phyloP scores from a whole-genome alignment of 495 filamentous ascomycete species.

The Collariella sp. region DNA sequence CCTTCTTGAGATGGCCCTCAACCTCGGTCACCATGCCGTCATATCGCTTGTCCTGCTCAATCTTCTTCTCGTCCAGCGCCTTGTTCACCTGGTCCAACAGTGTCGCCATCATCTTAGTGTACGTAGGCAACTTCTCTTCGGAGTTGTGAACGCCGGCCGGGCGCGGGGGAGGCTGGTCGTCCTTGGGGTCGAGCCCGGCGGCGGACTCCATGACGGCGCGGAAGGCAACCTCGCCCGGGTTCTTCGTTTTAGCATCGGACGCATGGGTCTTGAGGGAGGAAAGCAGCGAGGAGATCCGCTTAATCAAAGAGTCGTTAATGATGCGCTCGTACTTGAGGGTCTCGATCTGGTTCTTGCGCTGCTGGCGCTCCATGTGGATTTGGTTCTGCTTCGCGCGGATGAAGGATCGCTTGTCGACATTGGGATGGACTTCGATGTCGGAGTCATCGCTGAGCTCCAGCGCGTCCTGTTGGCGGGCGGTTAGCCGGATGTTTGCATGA shows the following conservation, averaged over 20 bases:
- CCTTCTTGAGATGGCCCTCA: slow-evolving; percentile 63
- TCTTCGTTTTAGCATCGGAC: slow-evolving; percentile 50
- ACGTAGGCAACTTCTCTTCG: slow-evolving; percentile 65
- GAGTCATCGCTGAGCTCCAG: slow-evolving; percentile 96
- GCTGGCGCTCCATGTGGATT: slow-evolving; percentile 80
- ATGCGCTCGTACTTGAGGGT: slow-evolving; percentile 87
- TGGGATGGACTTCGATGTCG: slow-evolving; percentile 96
- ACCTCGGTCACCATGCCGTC: slow-evolving; percentile 68
- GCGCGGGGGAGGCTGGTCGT: slow-evolving; percentile 67
- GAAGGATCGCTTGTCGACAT: slow-evolving; percentile 97
- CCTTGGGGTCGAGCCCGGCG: slow-evolving; percentile 45
- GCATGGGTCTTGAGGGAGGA: slow-evolving; percentile 58
- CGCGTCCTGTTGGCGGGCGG: slow-evolving; percentile 52
- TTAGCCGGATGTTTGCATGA: background rate
- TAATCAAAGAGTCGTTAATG: slow-evolving; percentile 83
- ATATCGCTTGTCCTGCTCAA: slow-evolving; percentile 50
- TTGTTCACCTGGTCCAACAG: slow-evolving; percentile 91
- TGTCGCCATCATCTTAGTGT: slow-evolving; percentile 91
- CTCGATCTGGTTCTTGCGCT: slow-evolving; percentile 78
- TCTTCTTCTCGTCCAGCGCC: slow-evolving; percentile 61
- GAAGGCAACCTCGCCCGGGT: slow-evolving; percentile 77
- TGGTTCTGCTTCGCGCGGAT: slow-evolving; percentile 97
- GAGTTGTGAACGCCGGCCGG: slow-evolving; percentile 67
- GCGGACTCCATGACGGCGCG: slow-evolving; percentile 74
- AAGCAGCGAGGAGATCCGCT: slow-evolving; percentile 72